phyloP scores from a whole-genome alignment of 768 basidiomycete species.

The Suillus alpinus region DNA sequence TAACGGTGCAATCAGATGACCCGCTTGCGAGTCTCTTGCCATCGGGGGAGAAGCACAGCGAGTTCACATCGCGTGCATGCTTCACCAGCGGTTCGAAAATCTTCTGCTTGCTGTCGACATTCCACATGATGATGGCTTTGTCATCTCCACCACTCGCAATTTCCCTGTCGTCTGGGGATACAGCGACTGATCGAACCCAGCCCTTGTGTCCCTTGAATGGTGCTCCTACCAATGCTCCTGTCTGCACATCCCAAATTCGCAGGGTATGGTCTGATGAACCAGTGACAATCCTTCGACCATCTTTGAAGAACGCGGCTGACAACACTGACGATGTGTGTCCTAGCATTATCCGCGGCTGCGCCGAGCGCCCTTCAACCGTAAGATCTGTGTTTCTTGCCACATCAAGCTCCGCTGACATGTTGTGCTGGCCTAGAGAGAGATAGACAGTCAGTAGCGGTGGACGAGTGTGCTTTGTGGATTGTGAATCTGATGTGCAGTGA shows the following conservation, averaged over 20 bases:
- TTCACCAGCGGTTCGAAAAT: neutral
- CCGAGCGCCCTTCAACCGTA: neutral
- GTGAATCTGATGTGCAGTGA: neutral
- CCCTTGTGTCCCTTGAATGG: constrained; percentile 5
- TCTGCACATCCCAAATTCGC: constrained; percentile 3
- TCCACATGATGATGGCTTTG: constrained; percentile 12
- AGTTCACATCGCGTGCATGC: constrained; percentile 20
- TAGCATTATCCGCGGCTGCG: neutral
- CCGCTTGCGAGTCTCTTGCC: constrained; percentile 40
- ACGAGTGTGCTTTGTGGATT: neutral
- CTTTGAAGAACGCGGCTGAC: neutral
- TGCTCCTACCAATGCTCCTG: neutral
- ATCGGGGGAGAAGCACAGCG: constrained; percentile 40
- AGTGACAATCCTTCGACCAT: neutral
- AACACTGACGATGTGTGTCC: neutral
- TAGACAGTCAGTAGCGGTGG: neutral
- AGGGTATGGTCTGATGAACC: neutral
- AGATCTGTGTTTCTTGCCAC: neutral
- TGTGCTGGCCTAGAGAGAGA: neutral
- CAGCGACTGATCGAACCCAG: constrained; percentile 6
- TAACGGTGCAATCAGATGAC: constrained; percentile 26
- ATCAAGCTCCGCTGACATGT: neutral
- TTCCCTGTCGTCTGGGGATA: constrained; percentile 5
- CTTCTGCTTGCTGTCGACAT: constrained; percentile 4
- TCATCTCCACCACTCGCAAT: constrained; percentile 14